Base-by-base conservation (phyloP, 2,329 filamentous ascomycete genomes). In the Aspergillus oerlinghausenensis region DNA sequence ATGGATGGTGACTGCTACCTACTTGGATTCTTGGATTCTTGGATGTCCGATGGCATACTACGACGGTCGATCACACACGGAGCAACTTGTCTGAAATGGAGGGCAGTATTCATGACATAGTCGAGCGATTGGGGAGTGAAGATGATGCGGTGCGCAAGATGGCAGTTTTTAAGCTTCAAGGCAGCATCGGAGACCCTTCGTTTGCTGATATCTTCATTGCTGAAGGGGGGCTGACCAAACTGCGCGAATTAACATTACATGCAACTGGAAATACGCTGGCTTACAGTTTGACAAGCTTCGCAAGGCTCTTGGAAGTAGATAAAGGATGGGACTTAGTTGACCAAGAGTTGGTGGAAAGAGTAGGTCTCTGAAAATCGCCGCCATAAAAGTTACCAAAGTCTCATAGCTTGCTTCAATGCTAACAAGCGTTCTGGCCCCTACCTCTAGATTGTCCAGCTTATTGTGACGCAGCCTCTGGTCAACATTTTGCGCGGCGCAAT, bases 161-260 rank as follows among this genome's bases (percentile, higher is more conserved):
- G 90, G 94, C 94, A 59, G 94, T 95, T 59, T 99, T 99, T 84
- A 97, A 97, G 79, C 85, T 99, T 63, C 94, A 99, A 76, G 88
- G 85, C 62, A 92, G 90, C 60, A 96, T 99, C 75, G 93, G 92
- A 71, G 94, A 99, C 76, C 93, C 93, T 26, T 89, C 92, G 51
- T 97, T 97, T 73, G 94, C 94, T 68, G 94, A 97, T 73, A 87
- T 95, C 66, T 99, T 99, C 78, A 96, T 97, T 60, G 86, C 88
- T 52, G 89, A 92, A 51, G 92, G 92, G 56, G 94, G 94, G 3
- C 81, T 97, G 62, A 82, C 86, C 63, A 86, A 93, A 64, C 79
- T 99, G 67, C 86, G 91, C 53, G 86, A 89, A 55, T 81, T 97
- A 54, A 91, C 94, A 61, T 86, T 97, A 80, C 84, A 85, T 63